Evolutionary conservation across 1,284 basidiomycete species (phyloP).

Genomic region (Tilletia walkeri): DNA sequence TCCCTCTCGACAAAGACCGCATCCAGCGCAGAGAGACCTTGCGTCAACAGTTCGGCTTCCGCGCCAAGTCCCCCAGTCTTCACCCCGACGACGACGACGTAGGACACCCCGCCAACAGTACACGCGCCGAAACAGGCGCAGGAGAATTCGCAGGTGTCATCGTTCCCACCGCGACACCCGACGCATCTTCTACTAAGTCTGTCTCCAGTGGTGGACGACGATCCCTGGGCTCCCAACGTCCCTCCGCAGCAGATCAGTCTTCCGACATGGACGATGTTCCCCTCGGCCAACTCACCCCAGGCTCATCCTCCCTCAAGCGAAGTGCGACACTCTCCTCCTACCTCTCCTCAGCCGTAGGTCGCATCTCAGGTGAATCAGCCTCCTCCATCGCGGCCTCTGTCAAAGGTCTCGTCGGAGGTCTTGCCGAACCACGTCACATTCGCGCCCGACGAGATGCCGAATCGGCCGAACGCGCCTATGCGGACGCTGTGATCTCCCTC

Average conservation of each 20-base stretch:
- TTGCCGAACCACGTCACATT: slow-evolving; percentile 40
- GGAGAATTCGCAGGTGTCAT: slow-evolving; percentile 30
- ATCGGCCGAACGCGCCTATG: slow-evolving; percentile 42
- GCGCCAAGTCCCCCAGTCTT: slow-evolving; percentile 29
- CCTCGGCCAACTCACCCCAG: neutral
- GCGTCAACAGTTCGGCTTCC: slow-evolving; percentile 53
- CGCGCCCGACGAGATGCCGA: slow-evolving; percentile 49
- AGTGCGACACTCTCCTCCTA: slow-evolving; percentile 38
- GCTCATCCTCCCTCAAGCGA: slow-evolving; percentile 26
- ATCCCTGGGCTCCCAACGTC: neutral
- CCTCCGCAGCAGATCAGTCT: neutral
- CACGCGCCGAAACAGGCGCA: slow-evolving; percentile 11
- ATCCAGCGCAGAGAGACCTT: slow-evolving; percentile 51
- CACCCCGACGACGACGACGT: slow-evolving; percentile 5
- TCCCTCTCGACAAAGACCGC: slow-evolving; percentile 32
- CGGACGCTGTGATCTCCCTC: slow-evolving; percentile 38
- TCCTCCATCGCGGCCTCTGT: slow-evolving; percentile 16
- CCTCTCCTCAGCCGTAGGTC: slow-evolving; percentile 44
- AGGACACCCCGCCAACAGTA: neutral
- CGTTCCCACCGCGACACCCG: slow-evolving; percentile 29
- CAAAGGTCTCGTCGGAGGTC: slow-evolving; percentile 32
- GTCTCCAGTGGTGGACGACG: neutral
- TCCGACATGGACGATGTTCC: slow-evolving; percentile 6
- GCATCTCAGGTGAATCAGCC: slow-evolving; percentile 28
- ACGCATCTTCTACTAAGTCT: slow-evolving; percentile 20